Evolutionary conservation across 2,329 filamentous ascomycete species (phyloP).

Genomic region (Orbilia ellipsospora): DNA sequence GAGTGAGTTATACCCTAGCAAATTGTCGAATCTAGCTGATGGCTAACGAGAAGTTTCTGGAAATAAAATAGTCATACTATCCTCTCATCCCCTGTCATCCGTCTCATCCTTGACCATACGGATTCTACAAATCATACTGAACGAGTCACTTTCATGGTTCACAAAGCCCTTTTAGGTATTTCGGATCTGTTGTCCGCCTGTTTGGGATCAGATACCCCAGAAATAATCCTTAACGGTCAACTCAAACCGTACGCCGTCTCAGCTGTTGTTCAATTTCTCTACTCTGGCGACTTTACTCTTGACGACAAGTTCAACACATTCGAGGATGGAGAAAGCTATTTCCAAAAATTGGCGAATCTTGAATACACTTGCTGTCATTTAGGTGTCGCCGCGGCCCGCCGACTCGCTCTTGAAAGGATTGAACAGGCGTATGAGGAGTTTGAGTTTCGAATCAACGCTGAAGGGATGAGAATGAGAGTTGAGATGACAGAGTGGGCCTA

Average conservation of each 20-base stretch:
- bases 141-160: conserved; percentile 31
- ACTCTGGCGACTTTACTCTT: conserved; percentile 36
- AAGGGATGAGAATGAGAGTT: conserved; percentile 24
- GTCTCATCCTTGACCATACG: conserved; percentile 29
- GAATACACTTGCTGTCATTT: conserved; percentile 44
- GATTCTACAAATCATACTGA: conserved; percentile 31
- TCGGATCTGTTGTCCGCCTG: conserved; percentile 17
- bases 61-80: conserved; percentile 20
- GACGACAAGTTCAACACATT: conserved; percentile 31
- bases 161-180: conserved; percentile 15
- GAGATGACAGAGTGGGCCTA: conserved; percentile 52
- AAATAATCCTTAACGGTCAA: conserved; percentile 24
- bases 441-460: conserved; percentile 34
- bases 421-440: conserved; percentile 33
- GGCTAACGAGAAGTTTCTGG: background rate
- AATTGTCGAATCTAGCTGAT: background rate
- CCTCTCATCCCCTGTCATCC: conserved; percentile 31
- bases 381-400: conserved; percentile 12
- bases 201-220: conserved; percentile 13
- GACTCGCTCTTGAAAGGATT: conserved; percentile 17
- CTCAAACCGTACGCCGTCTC: conserved; percentile 49
- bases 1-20: conserved; percentile 5
- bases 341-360: conserved; percentile 35
- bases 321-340: conserved; percentile 30
- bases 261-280: conserved; percentile 35